These are phyloP conservation scores for Colletotrichum magnum DNA, from an alignment of 2,329 filamentous ascomycete species.

Conservation along the genomic window DNA sequence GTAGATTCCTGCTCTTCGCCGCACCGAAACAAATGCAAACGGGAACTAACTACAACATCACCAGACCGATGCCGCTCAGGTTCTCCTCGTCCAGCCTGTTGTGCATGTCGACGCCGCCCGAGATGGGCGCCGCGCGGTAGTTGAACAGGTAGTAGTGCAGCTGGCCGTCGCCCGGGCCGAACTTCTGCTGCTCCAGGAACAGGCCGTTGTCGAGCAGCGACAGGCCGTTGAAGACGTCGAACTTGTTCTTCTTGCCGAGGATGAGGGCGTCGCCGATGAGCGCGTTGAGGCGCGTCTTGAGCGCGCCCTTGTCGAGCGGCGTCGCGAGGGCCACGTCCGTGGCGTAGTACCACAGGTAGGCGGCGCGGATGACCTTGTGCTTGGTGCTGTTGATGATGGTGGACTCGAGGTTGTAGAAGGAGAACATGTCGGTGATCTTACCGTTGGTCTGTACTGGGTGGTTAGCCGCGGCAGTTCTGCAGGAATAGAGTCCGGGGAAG, in stretches of 20 bases:
- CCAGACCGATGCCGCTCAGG: constrained; percentile 90
- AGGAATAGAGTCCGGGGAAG: neutral
- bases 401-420: constrained; percentile 95
- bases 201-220: constrained; percentile 94
- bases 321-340: constrained; percentile 80
- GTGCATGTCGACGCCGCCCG: constrained; percentile 84
- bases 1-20: neutral
- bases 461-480: constrained; percentile 36
- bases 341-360: constrained; percentile 98
- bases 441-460: constrained; percentile 61
- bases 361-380: constrained; percentile 85
- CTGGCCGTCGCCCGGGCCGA: constrained; percentile 93
- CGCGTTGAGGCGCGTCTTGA: constrained; percentile 85
- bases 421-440: constrained; percentile 96
- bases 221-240: constrained; percentile 97
- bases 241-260: constrained; percentile 84
- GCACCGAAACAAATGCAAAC: constrained; percentile 25
- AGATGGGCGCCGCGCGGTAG: constrained; percentile 88
- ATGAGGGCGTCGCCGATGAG: constrained; percentile 90
- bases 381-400: constrained; percentile 88
- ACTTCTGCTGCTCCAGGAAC: constrained; percentile 95
- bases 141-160: constrained; percentile 99
- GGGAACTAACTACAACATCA: constrained; percentile 70
- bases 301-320: constrained; percentile 66
- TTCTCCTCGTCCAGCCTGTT: constrained; percentile 83